Evolutionary conservation across 371 early-diverging fungal genomes (phyloP), one percentile per base, ranked within the genome.

Genomic region (Lichtheimia corymbifera): DNA sequence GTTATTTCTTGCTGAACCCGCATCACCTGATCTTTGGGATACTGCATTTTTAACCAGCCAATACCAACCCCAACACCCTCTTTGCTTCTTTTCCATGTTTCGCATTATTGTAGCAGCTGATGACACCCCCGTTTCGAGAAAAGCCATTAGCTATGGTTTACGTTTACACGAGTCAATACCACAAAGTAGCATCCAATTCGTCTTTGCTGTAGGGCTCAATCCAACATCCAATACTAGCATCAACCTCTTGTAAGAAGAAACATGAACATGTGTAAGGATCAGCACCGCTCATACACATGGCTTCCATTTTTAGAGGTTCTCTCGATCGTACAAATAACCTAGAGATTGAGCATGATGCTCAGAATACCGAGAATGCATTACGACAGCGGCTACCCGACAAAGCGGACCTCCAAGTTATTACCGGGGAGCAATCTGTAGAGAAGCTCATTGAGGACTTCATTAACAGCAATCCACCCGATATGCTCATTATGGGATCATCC

Each of bases 31-130:
- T 35, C 35, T 35, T 35, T 22, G 22, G 35, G 35, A 35, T 35
- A 11, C 35, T 35, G 35, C 11, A 35, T 35, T 35, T 28, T 35
- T 35, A 35, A 35, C 35, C 35, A 11, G 9, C 11, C 35, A 6
- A 11, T 35, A 9, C 11, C 35, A 6, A 35, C 35, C 35, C 35
- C n/a, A n/a, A 47, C 47, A 47, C 47, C 17, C 14, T 47, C 47
- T 12, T 13, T 45, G 4, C 18, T 22, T 47, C 22, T 18, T 17
- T 12, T 47, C 17, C 47, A 47, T 47, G 22, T 71, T 56, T 50
- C 68, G 63, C 44, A 63, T 74, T 50, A 55, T 74, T 17, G 68
- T 74, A 13, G 71, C 74, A 25, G 71, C 59, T 14, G 71, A 74
- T 45, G 62, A 62, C 27, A 65, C 74, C 2, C 28, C 51, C 15